Conservation (phyloP, 1,284 basidiomycete genomes). For the Rhodotorula mucilaginosa region DNA sequence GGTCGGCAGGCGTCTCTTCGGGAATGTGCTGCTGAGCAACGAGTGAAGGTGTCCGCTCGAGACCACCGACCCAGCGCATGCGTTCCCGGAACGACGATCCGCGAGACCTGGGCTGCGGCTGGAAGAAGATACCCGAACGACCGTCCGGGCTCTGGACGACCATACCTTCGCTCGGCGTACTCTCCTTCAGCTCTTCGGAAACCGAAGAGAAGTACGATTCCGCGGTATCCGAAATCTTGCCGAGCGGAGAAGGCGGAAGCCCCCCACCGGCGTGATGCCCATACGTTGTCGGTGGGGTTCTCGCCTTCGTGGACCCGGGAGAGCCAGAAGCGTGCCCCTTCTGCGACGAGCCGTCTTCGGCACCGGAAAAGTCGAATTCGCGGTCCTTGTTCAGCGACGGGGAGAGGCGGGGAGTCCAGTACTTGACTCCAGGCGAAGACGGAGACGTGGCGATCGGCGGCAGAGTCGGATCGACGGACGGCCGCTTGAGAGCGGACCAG, state of each 20-base stretch:
- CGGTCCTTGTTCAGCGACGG: conserved; percentile 52
- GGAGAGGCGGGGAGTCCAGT: conserved; percentile 53
- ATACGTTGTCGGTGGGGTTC: conserved; percentile 27
- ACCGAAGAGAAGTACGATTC: conserved; percentile 71
- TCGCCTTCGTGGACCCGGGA: conserved; percentile 19
- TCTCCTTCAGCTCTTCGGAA: conserved; percentile 61
- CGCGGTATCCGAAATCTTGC: conserved; percentile 31
- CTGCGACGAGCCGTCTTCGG: not conserved
- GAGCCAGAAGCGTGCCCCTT: conserved; percentile 1
- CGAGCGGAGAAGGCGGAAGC: conserved; percentile 38
- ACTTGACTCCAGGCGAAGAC: conserved; percentile 46
- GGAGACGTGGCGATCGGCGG: conserved; percentile 89
- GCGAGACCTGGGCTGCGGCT: conserved; percentile 56
- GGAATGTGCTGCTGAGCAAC: conserved; percentile 7
- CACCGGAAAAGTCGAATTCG: conserved; percentile 28
- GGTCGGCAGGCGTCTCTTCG: conserved; percentile 5
- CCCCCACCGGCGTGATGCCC: conserved; percentile 16
- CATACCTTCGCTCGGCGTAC: conserved; percentile 72
- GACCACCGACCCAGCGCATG: conserved; percentile 11
- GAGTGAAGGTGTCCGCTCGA: not conserved
- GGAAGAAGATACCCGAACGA: conserved; percentile 89
- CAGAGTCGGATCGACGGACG: conserved; percentile 82
- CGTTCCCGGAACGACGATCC: not conserved
- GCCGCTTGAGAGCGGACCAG: conserved; percentile 78
- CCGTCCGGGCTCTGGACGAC: conserved; percentile 91